Percentiles rank a stretch among this genome's conserved stretches.
Conservation (phyloP, 495 filamentous ascomycete species). For the Neurospora sp. region DNA sequence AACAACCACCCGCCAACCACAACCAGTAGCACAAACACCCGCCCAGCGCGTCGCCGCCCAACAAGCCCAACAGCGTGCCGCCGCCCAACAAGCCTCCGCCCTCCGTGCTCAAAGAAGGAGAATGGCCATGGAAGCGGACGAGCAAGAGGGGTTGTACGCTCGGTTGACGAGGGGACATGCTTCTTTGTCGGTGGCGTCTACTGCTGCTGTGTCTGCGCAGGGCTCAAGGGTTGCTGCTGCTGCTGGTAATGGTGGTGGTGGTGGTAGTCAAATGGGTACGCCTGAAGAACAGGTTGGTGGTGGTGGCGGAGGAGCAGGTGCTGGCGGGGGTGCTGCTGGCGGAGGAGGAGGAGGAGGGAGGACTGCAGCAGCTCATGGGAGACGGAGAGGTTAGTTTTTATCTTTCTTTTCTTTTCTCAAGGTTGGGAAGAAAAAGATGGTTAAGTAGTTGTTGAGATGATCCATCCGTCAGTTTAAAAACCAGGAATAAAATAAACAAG, state of each 20-base stretch:
- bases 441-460: too few relatives aligned
- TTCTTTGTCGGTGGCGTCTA: neutral
- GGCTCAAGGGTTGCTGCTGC: too few relatives aligned
- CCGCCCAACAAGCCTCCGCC: neutral
- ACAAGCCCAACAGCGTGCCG: neutral
- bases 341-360: neutral
- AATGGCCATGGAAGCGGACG: neutral
- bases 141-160: neutral
- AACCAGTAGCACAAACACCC: neutral
- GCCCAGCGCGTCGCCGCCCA: neutral
- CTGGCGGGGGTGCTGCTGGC: neutral
- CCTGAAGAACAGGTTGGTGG: neutral
- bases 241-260: too few relatives aligned
- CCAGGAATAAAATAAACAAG: too few relatives aligned
- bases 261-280: neutral
- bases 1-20: neutral
- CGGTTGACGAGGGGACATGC: neutral
- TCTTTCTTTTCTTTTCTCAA: too few relatives aligned
- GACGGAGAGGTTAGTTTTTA: neutral
- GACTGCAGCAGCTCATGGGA: neutral
- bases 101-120: neutral
- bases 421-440: too few relatives aligned
- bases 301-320: neutral
- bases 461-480: too few relatives aligned
- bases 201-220: neutral